phyloP scores from a whole-genome alignment of 371 early-diverging fungal species.

The Nosema muscidifuracis region DNA sequence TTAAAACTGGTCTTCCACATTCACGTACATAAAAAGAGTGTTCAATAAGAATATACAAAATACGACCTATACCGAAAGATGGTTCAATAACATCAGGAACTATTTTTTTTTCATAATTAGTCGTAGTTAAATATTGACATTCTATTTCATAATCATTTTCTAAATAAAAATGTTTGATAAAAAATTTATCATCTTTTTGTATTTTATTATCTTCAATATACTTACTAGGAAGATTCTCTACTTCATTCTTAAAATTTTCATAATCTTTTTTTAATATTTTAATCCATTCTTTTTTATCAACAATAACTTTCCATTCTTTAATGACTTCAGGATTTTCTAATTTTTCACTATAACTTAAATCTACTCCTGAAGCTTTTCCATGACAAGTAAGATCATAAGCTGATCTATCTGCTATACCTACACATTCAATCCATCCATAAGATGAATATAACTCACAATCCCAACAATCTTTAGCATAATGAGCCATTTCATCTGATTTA shows the following conservation, averaged over 20 bases:
- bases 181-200: slow-evolving; percentile 12
- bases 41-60: slow-evolving; percentile 88
- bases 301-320: slow-evolving; percentile 46
- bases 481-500: slow-evolving; percentile 98
- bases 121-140: slow-evolving; percentile 9
- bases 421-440: slow-evolving; percentile 98
- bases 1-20: slow-evolving; percentile 67
- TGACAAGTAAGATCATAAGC: slow-evolving; percentile 93
- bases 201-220: slow-evolving; percentile 31
- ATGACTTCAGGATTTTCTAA: slow-evolving; percentile 69
- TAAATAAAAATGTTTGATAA: slow-evolving; percentile 36
- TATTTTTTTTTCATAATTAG: slow-evolving; percentile 73
- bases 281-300: slow-evolving; percentile 69
- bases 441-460: slow-evolving; percentile 62
- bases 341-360: slow-evolving; percentile 79
- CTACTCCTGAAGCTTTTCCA: slow-evolving; percentile 76
- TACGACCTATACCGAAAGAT: slow-evolving; percentile 97
- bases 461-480: slow-evolving; percentile 93
- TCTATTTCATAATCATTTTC: slow-evolving; percentile 29
- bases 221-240: slow-evolving; percentile 35
- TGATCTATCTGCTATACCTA: slow-evolving; percentile 97
- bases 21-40: slow-evolving; percentile 84
- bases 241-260: slow-evolving; percentile 31
- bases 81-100: slow-evolving; percentile 98
- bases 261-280: slow-evolving; percentile 51